Percentiles rank a stretch among this genome's conserved stretches.
phyloP scores from a whole-genome alignment of 768 basidiomycete species.

The Naganishia friedmannii region DNA sequence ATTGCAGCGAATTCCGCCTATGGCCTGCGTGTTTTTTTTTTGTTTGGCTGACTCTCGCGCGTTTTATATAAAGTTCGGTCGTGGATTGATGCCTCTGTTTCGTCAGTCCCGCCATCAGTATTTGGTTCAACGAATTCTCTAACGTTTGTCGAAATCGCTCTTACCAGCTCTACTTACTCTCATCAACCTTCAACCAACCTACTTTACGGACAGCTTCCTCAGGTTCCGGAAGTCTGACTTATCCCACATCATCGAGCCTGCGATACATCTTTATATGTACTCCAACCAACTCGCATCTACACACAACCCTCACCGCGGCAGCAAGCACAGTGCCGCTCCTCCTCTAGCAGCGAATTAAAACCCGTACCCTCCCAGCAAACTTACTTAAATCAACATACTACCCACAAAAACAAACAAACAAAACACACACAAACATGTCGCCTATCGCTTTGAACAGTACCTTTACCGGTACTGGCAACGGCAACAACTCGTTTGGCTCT shows the following conservation, averaged over 20 bases:
- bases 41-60: slow-evolving; percentile 12
- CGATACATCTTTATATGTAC: slow-evolving; percentile 62
- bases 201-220: slow-evolving; percentile 16
- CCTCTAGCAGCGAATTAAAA: slow-evolving; percentile 58
- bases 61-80: background rate
- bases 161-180: background rate
- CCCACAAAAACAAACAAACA: slow-evolving; percentile 38
- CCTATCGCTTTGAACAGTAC: slow-evolving; percentile 43
- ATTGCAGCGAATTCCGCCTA: background rate
- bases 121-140: background rate
- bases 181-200: background rate
- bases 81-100: background rate
- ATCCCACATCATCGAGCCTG: slow-evolving; percentile 4
- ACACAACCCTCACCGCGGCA: slow-evolving; percentile 80
- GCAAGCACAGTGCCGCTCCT: slow-evolving; percentile 70
- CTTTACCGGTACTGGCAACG: slow-evolving; percentile 33
- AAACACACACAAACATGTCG: slow-evolving; percentile 39
- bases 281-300: slow-evolving; percentile 86
- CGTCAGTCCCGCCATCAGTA: background rate
- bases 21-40: background rate
- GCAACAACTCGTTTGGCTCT: slow-evolving; percentile 39
- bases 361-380: slow-evolving; percentile 29
- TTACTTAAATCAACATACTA: slow-evolving; percentile 47
- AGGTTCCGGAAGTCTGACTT: slow-evolving; percentile 12
- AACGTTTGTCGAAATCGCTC: slow-evolving; percentile 1